Evolutionary conservation across 495 filamentous ascomycete genomes (phyloP).

Genomic region (Chlorociboria aeruginascens): DNA sequence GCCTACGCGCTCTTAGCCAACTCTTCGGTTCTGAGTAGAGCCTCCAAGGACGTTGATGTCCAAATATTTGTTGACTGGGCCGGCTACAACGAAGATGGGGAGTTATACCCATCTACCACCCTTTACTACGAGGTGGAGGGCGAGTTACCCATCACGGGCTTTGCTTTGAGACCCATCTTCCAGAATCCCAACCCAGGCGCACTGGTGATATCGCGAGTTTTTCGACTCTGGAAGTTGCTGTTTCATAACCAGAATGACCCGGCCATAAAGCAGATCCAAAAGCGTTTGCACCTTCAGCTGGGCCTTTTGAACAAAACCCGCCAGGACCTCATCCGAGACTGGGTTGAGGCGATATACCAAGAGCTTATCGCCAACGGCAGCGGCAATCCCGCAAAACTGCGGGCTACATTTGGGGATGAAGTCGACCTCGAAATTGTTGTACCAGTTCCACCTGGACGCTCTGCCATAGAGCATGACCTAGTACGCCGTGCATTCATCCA

Average conservation of each 20-base stretch:
- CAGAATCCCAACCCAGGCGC: too few relatives aligned
- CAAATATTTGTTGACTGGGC: too few relatives aligned
- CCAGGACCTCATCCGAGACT: background rate
- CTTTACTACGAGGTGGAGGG: too few relatives aligned
- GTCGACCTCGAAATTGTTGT: background rate
- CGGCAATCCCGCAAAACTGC: background rate
- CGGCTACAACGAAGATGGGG: too few relatives aligned
- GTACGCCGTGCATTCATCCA: slow-evolving; percentile 4
- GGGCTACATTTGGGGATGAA: too few relatives aligned
- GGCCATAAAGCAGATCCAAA: background rate
- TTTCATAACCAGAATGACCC: background rate
- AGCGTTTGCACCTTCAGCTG: background rate
- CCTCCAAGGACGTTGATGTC: too few relatives aligned
- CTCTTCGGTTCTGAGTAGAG: too few relatives aligned
- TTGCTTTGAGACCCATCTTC: too few relatives aligned
- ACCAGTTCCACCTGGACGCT: background rate
- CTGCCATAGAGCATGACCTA: background rate
- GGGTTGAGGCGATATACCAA: background rate
- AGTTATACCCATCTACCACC: too few relatives aligned
- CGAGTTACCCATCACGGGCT: background rate
- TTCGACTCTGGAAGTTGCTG: slow-evolving; percentile 1
- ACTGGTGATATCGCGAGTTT: too few relatives aligned
- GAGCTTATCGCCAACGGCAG: background rate
- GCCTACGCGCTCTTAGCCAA: too few relatives aligned
- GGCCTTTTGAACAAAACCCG: background rate